Base-by-base conservation (phyloP, 2,329 filamentous ascomycete genomes). In the Phaeosphaeria sp. region DNA sequence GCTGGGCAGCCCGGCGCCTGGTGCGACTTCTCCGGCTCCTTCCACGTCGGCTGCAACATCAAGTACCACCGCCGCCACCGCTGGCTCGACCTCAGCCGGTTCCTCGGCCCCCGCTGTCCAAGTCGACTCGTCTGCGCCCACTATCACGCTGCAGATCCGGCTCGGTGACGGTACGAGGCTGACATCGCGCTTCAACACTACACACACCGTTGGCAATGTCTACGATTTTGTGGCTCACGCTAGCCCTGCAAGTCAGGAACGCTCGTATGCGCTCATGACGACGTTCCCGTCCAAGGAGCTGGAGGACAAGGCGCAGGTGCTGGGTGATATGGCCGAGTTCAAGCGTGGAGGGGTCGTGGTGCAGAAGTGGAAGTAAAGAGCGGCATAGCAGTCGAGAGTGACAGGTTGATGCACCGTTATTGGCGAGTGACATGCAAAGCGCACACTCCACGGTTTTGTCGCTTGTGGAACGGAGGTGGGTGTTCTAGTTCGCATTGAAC, bases 231-330 rank as follows among this genome's bases (percentile, higher is more conserved):
- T 94, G 59, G 80, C 86, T 57, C 82, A 84, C n/a, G 84, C 90
- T 0, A 88, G 85, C 24, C 74, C 87, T 0, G 83, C 83, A 6
- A 84, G 85, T 49, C 79, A 80, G 27, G 72, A 77, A 40, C 84
- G 91, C n/a, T 68, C 83, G 3, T 95, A 90, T 83, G 89, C 91
- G 2, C 80, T 96, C 44, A 90, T 89, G 63, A 95, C 91, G 0
- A 94, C 91, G 0, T 95, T 95, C 76, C 91, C 91, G 4, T 92
- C 87, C 71, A 93, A 92, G 78, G 90, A 94, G 53, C 85, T 94
- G 62, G 88, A 84, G 1, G 90, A 95, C 69, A 89, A 88, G 76
- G 68, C 73, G 47, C 76, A 73, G 63, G 79, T 72, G 54, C 67
- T 81, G 60, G 82, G 78, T 43, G 83, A 83, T 51, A 76, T 83